These are phyloP conservation scores for Oryza officinalis DNA, from an alignment of 176 grass and related monocot species.

Conservation along the genomic window DNA sequence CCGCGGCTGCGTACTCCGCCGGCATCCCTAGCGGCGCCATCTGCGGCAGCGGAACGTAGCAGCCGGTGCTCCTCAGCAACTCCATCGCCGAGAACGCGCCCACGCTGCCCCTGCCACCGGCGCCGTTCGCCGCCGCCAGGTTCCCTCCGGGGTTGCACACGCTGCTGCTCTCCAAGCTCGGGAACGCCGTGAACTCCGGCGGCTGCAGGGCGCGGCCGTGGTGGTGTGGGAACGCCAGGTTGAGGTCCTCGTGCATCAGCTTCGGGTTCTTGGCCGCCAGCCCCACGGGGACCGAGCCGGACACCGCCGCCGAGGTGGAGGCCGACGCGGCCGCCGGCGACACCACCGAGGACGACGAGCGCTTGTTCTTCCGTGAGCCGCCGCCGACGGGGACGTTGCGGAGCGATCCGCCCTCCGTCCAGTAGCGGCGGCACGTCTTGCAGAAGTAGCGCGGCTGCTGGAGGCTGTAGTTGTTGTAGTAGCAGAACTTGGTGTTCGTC, in stretches of 20 bases:
- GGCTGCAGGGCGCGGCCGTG: slow-evolving; percentile 48
- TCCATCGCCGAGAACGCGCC: slow-evolving; percentile 81
- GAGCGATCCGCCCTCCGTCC: slow-evolving; percentile 91
- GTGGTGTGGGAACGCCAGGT: slow-evolving; percentile 80
- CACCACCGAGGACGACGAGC: slow-evolving; percentile 53
- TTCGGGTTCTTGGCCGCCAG: slow-evolving; percentile 61
- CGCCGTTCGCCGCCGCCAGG: slow-evolving; percentile 27
- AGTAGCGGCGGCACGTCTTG: slow-evolving; percentile 93
- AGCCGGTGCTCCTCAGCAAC: slow-evolving; percentile 71
- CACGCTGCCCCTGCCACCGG: slow-evolving; percentile 30
- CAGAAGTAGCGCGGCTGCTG: slow-evolving; percentile 96
- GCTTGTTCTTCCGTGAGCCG: slow-evolving; percentile 84
- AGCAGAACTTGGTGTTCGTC: slow-evolving; percentile 96
- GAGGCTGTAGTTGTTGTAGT: slow-evolving; percentile 97
- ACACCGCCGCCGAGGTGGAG: slow-evolving; percentile 38
- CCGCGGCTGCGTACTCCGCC: slow-evolving; percentile 57
- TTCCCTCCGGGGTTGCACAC: slow-evolving; percentile 35
- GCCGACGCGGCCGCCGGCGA: slow-evolving; percentile 36
- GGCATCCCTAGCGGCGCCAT: slow-evolving; percentile 55
- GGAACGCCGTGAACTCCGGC: slow-evolving; percentile 60
- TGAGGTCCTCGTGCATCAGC: slow-evolving; percentile 82
- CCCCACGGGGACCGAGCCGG: slow-evolving; percentile 38
- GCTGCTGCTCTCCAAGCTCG: slow-evolving; percentile 71
- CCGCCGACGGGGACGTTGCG: slow-evolving; percentile 89
- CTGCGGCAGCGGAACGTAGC: slow-evolving; percentile 55